phyloP scores from a whole-genome alignment of 2,329 filamentous ascomycete species.

The Clarireedia paspali region DNA sequence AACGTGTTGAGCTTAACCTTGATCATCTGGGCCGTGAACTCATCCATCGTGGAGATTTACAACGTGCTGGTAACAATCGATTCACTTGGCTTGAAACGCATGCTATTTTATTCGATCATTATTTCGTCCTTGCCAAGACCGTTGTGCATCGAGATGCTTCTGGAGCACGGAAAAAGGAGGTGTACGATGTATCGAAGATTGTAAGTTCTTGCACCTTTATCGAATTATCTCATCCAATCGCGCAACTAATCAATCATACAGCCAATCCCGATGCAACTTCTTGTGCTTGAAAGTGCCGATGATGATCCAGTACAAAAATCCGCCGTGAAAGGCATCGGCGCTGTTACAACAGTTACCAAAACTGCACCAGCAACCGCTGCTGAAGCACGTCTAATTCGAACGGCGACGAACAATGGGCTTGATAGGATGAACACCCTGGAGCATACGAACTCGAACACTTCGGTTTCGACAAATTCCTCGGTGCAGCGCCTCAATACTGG shows the following conservation, averaged over 20 bases:
- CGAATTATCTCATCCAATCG: no score
- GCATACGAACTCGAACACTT: slow-evolving; percentile 61
- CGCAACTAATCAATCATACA: slow-evolving; percentile 33
- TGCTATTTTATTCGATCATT: slow-evolving; percentile 91
- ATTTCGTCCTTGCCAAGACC: slow-evolving; percentile 82
- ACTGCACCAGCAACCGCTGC: slow-evolving; percentile 55
- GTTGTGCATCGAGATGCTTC: slow-evolving; percentile 60
- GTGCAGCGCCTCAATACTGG: slow-evolving; percentile 39
- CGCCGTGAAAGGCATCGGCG: slow-evolving; percentile 45
- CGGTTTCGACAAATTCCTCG: slow-evolving; percentile 44
- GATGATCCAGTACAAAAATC: slow-evolving; percentile 85
- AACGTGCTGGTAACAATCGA: slow-evolving; percentile 78
- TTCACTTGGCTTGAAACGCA: slow-evolving; percentile 94
- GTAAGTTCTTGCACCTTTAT: slow-evolving; percentile 37
- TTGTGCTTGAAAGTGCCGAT: slow-evolving; percentile 85
- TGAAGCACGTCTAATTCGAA: slow-evolving; percentile 41
- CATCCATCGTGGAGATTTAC: slow-evolving; percentile 81
- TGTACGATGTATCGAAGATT: slow-evolving; percentile 89
- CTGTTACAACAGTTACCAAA: slow-evolving; percentile 53
- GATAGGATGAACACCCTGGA: slow-evolving; percentile 49
- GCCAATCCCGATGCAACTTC: slow-evolving; percentile 94
- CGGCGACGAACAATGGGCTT: slow-evolving; percentile 26
- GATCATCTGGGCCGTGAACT: slow-evolving; percentile 90
- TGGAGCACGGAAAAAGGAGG: slow-evolving; percentile 65
- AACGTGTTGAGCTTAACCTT: slow-evolving; percentile 78